Conservation (phyloP, 257 asterid species). For the Nicotiana tabacum region DNA sequence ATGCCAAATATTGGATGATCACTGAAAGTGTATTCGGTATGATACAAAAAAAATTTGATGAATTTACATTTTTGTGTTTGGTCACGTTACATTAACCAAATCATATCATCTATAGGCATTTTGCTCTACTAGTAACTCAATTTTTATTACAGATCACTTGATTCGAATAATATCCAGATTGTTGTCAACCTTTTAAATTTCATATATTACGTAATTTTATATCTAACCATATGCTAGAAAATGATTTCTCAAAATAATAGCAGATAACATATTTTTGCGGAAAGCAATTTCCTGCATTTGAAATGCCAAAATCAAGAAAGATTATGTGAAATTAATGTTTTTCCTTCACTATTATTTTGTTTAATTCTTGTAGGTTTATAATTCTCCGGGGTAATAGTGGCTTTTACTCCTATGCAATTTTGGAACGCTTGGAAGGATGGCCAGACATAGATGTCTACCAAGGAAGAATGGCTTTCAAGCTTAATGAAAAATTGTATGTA, state of each 20-base stretch:
- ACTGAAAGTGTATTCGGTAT: neutral
- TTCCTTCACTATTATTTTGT: neutral
- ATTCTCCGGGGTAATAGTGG: constrained; percentile 62
- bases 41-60: neutral
- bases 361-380: constrained; percentile 27
- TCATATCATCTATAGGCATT: neutral
- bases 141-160: neutral
- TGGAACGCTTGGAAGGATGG: constrained; percentile 78
- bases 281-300: no score
- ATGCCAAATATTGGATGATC: neutral
- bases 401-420: constrained; percentile 60
- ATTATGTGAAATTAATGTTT: neutral
- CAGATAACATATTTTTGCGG: neutral
- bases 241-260: neutral
- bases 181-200: neutral
- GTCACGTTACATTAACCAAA: neutral
- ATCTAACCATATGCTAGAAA: neutral
- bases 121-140: no score
- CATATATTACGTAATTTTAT: neutral
- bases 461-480: constrained; percentile 70
- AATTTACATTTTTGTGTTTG: neutral
- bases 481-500: constrained; percentile 45
- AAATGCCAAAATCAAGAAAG: neutral
- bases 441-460: constrained; percentile 56
- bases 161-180: neutral